Base-by-base conservation (phyloP, 192 early-diverging fungal species). In the Tieghemiomyces parasiticus region DNA sequence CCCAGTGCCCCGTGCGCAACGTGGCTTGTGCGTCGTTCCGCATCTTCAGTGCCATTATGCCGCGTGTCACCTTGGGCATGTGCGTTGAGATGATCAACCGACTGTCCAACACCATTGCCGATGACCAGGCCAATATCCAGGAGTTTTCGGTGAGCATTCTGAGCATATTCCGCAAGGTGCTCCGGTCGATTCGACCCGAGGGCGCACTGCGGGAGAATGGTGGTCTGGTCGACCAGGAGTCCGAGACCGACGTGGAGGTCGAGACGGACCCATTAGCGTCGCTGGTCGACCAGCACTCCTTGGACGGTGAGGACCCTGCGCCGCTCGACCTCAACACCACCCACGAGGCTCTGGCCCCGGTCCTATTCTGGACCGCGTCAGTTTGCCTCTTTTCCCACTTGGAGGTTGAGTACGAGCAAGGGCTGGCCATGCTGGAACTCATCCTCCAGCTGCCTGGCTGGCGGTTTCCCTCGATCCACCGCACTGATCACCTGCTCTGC, bases 21-120 rank as follows among this genome's bases (percentile, higher is more conserved):
- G 79, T 90, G n/a, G 92, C 90, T 12, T 89, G 86, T 61, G 71
- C 88, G 14, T 91, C 89, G 0, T 83, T 94, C 60, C 89, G 92
- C 60, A 84, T 88, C 53, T 86, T 90, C 59, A 75, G 88, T 22
- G 76, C 74, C 0, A 55, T 94, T 10, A 76, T 74, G 61, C 87
- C 90, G 12, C 70, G 69, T 2, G 84, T 89, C 44, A 88, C 77
- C 56, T 76, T 81, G 45, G 71, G 75, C 50, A 88, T 91, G 79
- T 62, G 92, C 28, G 81, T 83, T 0, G 87, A 90, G 45, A 76
- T 92, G 66, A 63, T 92, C 3, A 72, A 78, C 30, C 78, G 88
- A 32, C 61, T 92, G 8, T 86, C 86, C 0, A 83, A 81, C 56
- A 88, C 87, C 3, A 76, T 90, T 46, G 82, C 82, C 2, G 90